A percentile compares a stretch with the other conserved stretches of the same genome.
Evolutionary conservation across 371 early-diverging fungal species (phyloP).

Genomic region (Mucor mucedo): DNA sequence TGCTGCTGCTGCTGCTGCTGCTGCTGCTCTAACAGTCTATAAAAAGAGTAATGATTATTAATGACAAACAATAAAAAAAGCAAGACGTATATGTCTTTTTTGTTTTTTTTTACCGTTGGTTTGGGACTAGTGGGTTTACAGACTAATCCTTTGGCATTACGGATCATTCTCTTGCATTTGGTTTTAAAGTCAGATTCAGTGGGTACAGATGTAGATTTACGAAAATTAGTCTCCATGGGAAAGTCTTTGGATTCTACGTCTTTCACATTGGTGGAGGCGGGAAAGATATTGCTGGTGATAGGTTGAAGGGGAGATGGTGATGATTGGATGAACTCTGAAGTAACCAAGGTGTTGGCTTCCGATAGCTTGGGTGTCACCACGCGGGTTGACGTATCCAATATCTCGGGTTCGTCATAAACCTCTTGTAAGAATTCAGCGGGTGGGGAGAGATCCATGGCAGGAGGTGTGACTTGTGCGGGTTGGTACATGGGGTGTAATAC

Average conservation of each 20-base stretch:
- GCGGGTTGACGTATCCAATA: neutral
- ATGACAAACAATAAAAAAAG: neutral
- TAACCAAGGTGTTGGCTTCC: neutral
- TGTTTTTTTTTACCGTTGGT: neutral
- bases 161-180: neutral
- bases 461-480: neutral
- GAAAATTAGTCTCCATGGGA: neutral
- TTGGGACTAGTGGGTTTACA: neutral
- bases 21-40: too few species aligned
- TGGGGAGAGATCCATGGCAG: neutral
- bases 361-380: neutral
- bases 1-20: too few species aligned
- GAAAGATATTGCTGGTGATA: too few species aligned
- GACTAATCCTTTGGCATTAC: slow-evolving; percentile 1
- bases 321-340: neutral
- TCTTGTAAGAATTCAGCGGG: neutral
- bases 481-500: slow-evolving; percentile 3
- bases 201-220: neutral
- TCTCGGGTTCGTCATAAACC: neutral
- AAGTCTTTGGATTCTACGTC: neutral
- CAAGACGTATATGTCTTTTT: too few species aligned
- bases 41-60: too few species aligned
- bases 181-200: slow-evolving; percentile 1
- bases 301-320: too few species aligned
- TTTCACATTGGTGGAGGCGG: too few species aligned